Conservation (phyloP, 768 basidiomycete species). For the Phaffia tasmanica region DNA sequence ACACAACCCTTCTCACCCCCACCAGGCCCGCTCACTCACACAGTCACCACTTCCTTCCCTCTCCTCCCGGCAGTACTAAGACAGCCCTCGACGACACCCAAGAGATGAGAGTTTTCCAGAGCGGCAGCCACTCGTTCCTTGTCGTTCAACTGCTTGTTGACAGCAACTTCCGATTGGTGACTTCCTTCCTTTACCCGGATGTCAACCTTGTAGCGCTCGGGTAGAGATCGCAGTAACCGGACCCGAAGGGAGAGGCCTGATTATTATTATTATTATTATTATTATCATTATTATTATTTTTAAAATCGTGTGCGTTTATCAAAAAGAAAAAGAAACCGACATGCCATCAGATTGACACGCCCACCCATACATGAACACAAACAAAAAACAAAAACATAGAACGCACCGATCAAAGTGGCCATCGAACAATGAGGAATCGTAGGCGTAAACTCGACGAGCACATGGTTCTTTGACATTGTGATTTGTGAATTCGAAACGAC, state of each 20-base stretch:
- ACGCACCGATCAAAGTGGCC: conserved; percentile 85
- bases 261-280: background rate
- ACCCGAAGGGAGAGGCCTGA: conserved; percentile 92
- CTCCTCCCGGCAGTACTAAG: conserved; percentile 41
- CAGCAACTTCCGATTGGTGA: conserved; percentile 81
- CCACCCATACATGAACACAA: background rate
- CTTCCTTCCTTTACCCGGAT: conserved; percentile 86
- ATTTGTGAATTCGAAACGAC: conserved; percentile 90
- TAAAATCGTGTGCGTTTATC: background rate
- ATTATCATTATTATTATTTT: conserved; percentile 8
- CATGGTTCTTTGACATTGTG: conserved; percentile 49
- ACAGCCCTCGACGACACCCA: conserved; percentile 78
- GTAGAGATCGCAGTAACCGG: conserved; percentile 74
- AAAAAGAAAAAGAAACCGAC: too few relatives aligned
- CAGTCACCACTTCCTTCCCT: conserved; percentile 9
- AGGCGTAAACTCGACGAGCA: conserved; percentile 87
- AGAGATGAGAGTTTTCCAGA: conserved; percentile 74
- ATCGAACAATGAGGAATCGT: conserved; percentile 96
- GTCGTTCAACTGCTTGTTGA: conserved; percentile 97
- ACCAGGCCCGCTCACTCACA: background rate
- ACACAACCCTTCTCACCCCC: too few relatives aligned
- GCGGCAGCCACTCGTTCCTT: conserved; percentile 97
- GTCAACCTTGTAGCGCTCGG: conserved; percentile 87
- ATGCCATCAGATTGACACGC: background rate
- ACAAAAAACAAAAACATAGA: background rate